Conservation (phyloP, 306 rosid species). For the Quercus rubra region DNA sequence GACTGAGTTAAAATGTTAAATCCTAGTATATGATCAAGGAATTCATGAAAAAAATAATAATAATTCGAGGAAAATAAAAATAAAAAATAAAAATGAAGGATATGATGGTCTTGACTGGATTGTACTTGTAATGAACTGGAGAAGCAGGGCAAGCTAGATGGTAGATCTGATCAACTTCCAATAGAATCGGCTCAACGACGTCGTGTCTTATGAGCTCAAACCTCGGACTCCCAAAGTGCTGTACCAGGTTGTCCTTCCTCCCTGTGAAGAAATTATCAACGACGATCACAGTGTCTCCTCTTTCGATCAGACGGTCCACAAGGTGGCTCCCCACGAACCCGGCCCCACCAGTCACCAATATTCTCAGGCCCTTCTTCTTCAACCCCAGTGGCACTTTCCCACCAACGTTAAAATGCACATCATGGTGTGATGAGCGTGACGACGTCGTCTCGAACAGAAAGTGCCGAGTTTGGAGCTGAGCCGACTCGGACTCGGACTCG, state of each 20-base stretch:
- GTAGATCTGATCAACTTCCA: slow-evolving; percentile 95
- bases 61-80: no score
- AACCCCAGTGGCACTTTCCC: slow-evolving; percentile 41
- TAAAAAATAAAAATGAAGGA: slow-evolving; percentile 35
- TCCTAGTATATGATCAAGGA: no score
- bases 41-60: no score
- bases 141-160: slow-evolving; percentile 97
- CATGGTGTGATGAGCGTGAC: no score
- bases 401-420: neutral
- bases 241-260: slow-evolving; percentile 64
- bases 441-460: slow-evolving; percentile 30
- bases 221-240: slow-evolving; percentile 72
- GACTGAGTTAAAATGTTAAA: no score
- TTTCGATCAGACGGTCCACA: slow-evolving; percentile 77
- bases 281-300: slow-evolving; percentile 83
- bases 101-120: slow-evolving; percentile 95
- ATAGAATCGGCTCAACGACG: slow-evolving; percentile 77
- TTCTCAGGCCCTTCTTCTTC: slow-evolving; percentile 44
- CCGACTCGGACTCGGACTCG: neutral
- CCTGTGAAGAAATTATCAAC: slow-evolving; percentile 88
- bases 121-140: slow-evolving; percentile 92
- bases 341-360: slow-evolving; percentile 90
- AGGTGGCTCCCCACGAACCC: slow-evolving; percentile 97
- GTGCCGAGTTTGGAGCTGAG: slow-evolving; percentile 36
- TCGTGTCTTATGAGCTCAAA: slow-evolving; percentile 93